A percentile compares a stretch with the other conserved stretches of the same genome.
Conservation (phyloP, 1,139 yeast genomes). For the Hyphopichia khmerensis region DNA sequence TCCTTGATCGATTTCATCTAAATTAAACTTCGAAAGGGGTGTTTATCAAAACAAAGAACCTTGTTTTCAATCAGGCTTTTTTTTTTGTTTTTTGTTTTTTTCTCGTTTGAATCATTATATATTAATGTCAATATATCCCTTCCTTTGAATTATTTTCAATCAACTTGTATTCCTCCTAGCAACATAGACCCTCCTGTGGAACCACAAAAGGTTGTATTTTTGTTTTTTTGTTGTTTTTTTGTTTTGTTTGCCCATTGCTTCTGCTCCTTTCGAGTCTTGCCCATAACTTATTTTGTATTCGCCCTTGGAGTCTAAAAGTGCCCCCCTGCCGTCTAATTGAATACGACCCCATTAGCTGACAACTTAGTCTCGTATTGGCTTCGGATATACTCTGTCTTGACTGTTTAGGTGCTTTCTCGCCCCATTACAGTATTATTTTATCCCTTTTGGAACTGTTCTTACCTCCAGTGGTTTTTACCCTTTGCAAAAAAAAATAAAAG, state of each 20-base stretch:
- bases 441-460: background rate
- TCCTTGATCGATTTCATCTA: background rate
- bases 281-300: too few relatives aligned
- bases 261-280: too few relatives aligned
- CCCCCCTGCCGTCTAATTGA: background rate
- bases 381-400: background rate
- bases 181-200: background rate
- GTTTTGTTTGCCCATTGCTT: too few relatives aligned
- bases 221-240: too few relatives aligned
- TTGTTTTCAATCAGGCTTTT: too few relatives aligned
- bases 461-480: background rate
- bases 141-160: background rate
- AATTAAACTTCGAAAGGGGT: background rate
- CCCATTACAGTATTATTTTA: background rate
- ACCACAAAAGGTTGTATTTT: too few relatives aligned
- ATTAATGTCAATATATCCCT: too few relatives aligned
- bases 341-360: background rate
- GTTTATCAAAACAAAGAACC: background rate
- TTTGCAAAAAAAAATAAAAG: constrained; percentile 2
- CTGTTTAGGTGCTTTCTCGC: background rate
- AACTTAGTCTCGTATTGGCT: background rate
- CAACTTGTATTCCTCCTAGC: background rate
- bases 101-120: too few relatives aligned
- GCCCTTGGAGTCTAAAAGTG: too few relatives aligned
- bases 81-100: too few relatives aligned